Percentiles rank a stretch among this genome's conserved stretches.
phyloP scores from a whole-genome alignment of 768 basidiomycete species.

The Hebeloma cylindrosporum region DNA sequence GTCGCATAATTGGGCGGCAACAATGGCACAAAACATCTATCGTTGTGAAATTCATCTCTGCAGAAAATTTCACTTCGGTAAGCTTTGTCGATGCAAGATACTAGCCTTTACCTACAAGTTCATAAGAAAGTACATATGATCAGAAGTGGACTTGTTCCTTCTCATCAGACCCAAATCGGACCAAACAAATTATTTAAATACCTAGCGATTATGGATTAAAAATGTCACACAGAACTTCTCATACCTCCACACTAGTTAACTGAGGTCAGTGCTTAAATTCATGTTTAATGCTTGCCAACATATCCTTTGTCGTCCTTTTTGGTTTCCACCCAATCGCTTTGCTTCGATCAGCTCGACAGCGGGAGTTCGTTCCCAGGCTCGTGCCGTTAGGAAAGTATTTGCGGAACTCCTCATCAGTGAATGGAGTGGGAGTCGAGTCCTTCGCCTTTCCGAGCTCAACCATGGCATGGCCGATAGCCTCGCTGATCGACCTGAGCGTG shows the following conservation, averaged over 20 bases:
- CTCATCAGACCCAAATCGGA: too few relatives aligned
- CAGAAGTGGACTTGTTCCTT: too few relatives aligned
- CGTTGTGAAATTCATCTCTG: too few relatives aligned
- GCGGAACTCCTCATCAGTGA: conserved; percentile 40
- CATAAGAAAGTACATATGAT: too few relatives aligned
- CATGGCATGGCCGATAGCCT: conserved; percentile 38
- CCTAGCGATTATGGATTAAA: not conserved
- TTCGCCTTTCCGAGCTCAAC: conserved; percentile 33
- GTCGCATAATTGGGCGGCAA: too few relatives aligned
- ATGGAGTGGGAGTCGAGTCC: conserved; percentile 42
- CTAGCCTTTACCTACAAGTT: too few relatives aligned
- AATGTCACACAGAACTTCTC: conserved; percentile 1
- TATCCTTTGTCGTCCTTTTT: conserved; percentile 45
- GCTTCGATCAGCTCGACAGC: conserved; percentile 42
- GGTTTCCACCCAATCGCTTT: conserved; percentile 55
- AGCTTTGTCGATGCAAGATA: too few relatives aligned
- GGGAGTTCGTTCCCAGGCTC: conserved; percentile 41
- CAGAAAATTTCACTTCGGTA: too few relatives aligned
- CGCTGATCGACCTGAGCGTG: conserved; percentile 32
- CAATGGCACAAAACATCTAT: too few relatives aligned
- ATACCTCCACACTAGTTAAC: conserved; percentile 4
- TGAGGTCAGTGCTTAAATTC: conserved; percentile 36
- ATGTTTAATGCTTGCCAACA: conserved; percentile 46
- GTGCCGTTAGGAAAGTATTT: conserved; percentile 39
- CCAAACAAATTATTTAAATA: not conserved